phyloP scores from a whole-genome alignment of 768 basidiomycete species.

The Leucocoprinus sp. region DNA sequence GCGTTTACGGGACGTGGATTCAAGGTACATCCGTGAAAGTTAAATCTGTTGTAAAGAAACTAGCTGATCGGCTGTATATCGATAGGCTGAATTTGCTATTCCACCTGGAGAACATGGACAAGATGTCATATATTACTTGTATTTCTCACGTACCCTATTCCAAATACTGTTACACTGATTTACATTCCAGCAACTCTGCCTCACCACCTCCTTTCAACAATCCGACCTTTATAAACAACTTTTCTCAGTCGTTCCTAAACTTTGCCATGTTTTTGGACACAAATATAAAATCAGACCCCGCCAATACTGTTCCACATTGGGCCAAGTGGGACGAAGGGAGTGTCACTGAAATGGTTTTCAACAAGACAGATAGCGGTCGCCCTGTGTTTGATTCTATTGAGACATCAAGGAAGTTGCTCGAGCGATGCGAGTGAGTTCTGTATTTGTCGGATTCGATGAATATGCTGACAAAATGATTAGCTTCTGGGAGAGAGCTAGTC shows the following conservation, averaged over 20 bases:
- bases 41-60: neutral
- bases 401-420: neutral
- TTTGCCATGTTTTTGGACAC: slow-evolving; percentile 26
- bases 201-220: slow-evolving; percentile 24
- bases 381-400: slow-evolving; percentile 13
- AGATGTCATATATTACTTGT: slow-evolving; percentile 34
- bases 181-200: neutral
- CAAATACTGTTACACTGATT: slow-evolving; percentile 13
- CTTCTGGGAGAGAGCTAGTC: slow-evolving; percentile 6
- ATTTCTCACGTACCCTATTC: slow-evolving; percentile 27
- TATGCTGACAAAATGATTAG: neutral
- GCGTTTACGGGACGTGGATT: slow-evolving; percentile 23
- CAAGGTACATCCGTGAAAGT: slow-evolving; percentile 20
- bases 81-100: slow-evolving; percentile 35
- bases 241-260: slow-evolving; percentile 29
- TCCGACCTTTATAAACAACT: slow-evolving; percentile 27
- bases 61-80: neutral
- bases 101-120: slow-evolving; percentile 31
- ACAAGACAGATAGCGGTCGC: slow-evolving; percentile 23
- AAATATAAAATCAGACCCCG: slow-evolving; percentile 18
- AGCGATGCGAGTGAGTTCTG: slow-evolving; percentile 8
- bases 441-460: neutral
- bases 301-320: slow-evolving; percentile 33
- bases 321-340: slow-evolving; percentile 17
- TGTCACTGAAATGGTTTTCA: slow-evolving; percentile 39